A percentile compares a stretch with the other conserved stretches of the same genome.
These are phyloP conservation scores for Pezicula radicicola DNA, from an alignment of 2,329 filamentous ascomycete species.

Conservation along the genomic window DNA sequence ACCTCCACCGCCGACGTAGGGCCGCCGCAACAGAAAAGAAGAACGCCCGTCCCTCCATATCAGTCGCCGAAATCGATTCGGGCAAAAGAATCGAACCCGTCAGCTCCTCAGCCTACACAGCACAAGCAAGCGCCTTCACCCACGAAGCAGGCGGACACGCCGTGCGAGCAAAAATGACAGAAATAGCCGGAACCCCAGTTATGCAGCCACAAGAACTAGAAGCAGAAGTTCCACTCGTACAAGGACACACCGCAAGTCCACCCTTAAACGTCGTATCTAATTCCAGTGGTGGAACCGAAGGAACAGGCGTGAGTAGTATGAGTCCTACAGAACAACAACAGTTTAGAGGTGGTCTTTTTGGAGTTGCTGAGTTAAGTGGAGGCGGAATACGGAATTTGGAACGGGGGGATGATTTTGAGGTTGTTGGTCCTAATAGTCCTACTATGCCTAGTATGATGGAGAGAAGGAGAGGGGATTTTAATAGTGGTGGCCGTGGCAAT, in stretches of 20 bases:
- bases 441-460: slow-evolving; percentile 22
- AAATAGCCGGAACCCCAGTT: slow-evolving; percentile 21
- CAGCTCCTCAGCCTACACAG: slow-evolving; percentile 8
- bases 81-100: slow-evolving; percentile 3
- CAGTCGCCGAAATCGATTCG: slow-evolving; percentile 14
- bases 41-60: background rate
- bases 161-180: slow-evolving; percentile 6
- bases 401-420: slow-evolving; percentile 2
- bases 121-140: slow-evolving; percentile 10
- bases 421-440: slow-evolving; percentile 18
- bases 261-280: background rate
- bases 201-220: slow-evolving; percentile 23
- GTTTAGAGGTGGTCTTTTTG: slow-evolving; percentile 9
- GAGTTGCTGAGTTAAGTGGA: slow-evolving; percentile 5
- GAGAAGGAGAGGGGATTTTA: slow-evolving; percentile 3
- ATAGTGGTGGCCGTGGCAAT: slow-evolving; percentile 5
- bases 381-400: slow-evolving; percentile 1
- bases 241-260: background rate
- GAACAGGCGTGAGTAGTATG: background rate
- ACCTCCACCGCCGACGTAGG: slow-evolving; percentile 4
- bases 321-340: slow-evolving; percentile 7
- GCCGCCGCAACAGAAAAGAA: background rate
- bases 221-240: slow-evolving; percentile 10
- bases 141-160: slow-evolving; percentile 14
- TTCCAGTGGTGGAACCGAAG: background rate